A percentile compares a stretch with the other conserved stretches of the same genome.
Evolutionary conservation across 768 basidiomycete species (phyloP).

Genomic region (Chiua virens): DNA sequence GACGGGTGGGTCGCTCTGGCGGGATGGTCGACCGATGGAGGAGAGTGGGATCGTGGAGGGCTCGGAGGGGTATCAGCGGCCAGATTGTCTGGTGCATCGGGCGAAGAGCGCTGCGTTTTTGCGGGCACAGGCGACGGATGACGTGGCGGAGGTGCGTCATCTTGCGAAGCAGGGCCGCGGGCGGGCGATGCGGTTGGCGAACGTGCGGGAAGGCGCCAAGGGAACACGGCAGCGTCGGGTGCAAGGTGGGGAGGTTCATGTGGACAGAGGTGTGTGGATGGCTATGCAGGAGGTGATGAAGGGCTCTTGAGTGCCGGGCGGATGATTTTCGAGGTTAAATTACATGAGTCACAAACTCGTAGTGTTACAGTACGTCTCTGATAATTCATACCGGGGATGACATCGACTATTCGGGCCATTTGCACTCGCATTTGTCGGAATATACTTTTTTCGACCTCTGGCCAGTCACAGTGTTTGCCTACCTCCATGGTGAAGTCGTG

Average conservation of each 20-base stretch:
- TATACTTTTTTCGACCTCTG: no score
- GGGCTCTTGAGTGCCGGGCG: no score
- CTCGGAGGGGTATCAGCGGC: slow-evolving; percentile 46
- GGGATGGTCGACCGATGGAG: slow-evolving; percentile 58
- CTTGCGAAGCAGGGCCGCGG: slow-evolving; percentile 50
- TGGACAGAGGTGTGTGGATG: slow-evolving; percentile 17
- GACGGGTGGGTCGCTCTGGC: slow-evolving; percentile 71
- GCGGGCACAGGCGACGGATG: slow-evolving; percentile 72
- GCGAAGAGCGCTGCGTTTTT: slow-evolving; percentile 65
- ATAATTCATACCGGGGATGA: no score
- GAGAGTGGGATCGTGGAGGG: neutral
- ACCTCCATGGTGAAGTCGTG: no score
- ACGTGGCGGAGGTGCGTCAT: slow-evolving; percentile 69
- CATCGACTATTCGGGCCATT: no score
- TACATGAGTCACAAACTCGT: no score
- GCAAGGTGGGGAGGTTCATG: slow-evolving; percentile 5
- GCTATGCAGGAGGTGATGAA: slow-evolving; percentile 26
- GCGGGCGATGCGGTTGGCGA: neutral
- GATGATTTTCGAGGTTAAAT: no score
- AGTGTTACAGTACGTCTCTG: no score
- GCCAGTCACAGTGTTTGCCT: no score
- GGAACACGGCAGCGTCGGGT: slow-evolving; percentile 12
- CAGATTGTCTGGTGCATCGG: slow-evolving; percentile 67
- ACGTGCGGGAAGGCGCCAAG: neutral
- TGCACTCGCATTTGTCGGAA: no score